A percentile compares a stretch with the other conserved stretches of the same genome.
phyloP scores from a whole-genome alignment of 1,139 yeast species.

The Blastobotrys serpentis region DNA sequence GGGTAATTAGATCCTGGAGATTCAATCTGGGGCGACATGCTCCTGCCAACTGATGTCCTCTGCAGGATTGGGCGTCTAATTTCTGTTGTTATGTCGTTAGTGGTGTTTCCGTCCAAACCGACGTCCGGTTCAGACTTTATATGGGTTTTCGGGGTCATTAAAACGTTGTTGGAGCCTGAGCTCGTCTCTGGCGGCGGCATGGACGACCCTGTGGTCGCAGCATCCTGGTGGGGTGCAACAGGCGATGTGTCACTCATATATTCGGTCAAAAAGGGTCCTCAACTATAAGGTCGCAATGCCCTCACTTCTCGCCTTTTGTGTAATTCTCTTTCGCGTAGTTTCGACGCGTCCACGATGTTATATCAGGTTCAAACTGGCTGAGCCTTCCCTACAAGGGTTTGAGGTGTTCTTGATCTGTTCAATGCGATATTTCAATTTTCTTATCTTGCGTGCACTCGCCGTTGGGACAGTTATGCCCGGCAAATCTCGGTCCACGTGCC shows the following conservation, averaged over 20 bases:
- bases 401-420: slow-evolving; percentile 3
- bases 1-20: slow-evolving; percentile 17
- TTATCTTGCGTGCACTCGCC: slow-evolving; percentile 1
- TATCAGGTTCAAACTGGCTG: no score
- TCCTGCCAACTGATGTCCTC: slow-evolving; percentile 4
- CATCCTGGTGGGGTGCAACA: slow-evolving; percentile 8
- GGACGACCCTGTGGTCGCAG: slow-evolving; percentile 1
- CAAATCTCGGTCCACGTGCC: background rate
- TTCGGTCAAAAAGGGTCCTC: slow-evolving; percentile 8
- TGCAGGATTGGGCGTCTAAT: slow-evolving; percentile 13
- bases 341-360: slow-evolving; percentile 8
- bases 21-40: slow-evolving; percentile 10
- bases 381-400: slow-evolving; percentile 5
- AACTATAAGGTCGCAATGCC: slow-evolving; percentile 10
- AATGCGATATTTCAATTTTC: slow-evolving; percentile 3
- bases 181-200: slow-evolving; percentile 6
- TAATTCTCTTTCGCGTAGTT: slow-evolving; percentile 2
- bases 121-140: slow-evolving; percentile 7
- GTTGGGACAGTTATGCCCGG: slow-evolving; percentile 4
- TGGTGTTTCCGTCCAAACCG: background rate
- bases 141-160: slow-evolving; percentile 15
- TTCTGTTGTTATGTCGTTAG: slow-evolving; percentile 13
- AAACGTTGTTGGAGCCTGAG: slow-evolving; percentile 7
- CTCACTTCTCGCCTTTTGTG: slow-evolving; percentile 10
- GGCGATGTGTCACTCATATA: slow-evolving; percentile 17